Conservation (phyloP, 768 basidiomycete genomes). For the Collybia mongolica region DNA sequence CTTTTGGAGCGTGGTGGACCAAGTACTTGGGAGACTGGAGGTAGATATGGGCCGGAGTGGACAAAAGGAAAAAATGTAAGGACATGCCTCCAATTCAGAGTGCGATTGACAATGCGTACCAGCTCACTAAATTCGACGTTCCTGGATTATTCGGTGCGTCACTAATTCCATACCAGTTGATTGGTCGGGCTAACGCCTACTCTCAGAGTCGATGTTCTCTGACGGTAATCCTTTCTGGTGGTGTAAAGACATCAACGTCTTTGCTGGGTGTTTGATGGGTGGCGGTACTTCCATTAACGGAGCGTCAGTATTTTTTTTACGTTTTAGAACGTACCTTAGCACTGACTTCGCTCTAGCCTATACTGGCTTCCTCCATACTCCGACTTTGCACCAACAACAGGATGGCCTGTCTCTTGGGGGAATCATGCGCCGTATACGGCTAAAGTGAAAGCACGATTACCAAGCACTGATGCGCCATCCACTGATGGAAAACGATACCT, state of each 20-base stretch:
- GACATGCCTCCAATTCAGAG: background rate
- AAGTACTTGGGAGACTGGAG: conserved; percentile 56
- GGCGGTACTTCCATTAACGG: conserved; percentile 66
- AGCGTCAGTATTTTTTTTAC: conserved; percentile 38
- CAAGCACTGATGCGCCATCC: conserved; percentile 56
- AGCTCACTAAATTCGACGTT: conserved; percentile 67
- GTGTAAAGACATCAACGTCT: conserved; percentile 65
- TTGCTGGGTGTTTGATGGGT: conserved; percentile 64
- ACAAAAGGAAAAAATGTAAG: conserved; percentile 42
- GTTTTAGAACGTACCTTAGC: too few species aligned
- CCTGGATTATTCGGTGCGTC: conserved; percentile 52
- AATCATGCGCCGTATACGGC: conserved; percentile 51
- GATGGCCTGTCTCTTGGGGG: conserved; percentile 56
- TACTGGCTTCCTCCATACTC: conserved; percentile 52
- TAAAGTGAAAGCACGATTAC: conserved; percentile 48
- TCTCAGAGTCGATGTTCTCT: conserved; percentile 57
- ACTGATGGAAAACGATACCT: conserved; percentile 60
- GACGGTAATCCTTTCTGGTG: conserved; percentile 59
- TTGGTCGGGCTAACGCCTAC: background rate
- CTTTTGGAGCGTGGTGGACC: conserved; percentile 66
- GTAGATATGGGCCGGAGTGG: conserved; percentile 54
- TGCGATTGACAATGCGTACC: background rate
- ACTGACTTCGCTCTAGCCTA: conserved; percentile 23
- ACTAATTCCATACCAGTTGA: background rate
- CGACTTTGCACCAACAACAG: conserved; percentile 48